Conservation (phyloP, 352 stramenopile species). For the Halophytophthora batemanensis region DNA sequence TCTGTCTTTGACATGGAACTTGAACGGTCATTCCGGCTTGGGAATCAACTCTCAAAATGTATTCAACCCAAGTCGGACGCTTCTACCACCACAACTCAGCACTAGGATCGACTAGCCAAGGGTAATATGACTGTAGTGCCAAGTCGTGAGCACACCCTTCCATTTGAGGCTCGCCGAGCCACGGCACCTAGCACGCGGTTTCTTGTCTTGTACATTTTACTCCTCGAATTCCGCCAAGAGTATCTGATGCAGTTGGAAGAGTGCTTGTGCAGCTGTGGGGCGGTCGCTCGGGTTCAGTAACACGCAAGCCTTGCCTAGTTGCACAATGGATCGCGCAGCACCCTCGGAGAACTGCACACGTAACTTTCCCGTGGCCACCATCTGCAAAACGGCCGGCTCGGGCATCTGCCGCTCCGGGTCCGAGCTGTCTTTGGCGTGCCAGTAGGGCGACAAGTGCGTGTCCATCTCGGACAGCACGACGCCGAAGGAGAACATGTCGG, state of each 20-base stretch:
- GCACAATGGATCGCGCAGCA: conserved; percentile 12
- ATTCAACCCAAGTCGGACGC: too few species aligned
- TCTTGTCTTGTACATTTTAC: too few species aligned
- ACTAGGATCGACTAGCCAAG: too few species aligned
- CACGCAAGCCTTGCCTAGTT: conserved; percentile 36
- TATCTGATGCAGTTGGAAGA: conserved; percentile 40
- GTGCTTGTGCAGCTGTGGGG: conserved; percentile 31
- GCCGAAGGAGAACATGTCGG: conserved; percentile 46
- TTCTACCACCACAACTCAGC: too few species aligned
- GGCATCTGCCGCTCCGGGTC: conserved; percentile 24
- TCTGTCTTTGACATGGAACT: too few species aligned
- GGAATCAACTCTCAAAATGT: too few species aligned
- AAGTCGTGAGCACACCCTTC: too few species aligned
- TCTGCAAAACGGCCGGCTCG: conserved; percentile 39
- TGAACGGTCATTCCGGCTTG: too few species aligned
- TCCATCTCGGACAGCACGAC: conserved; percentile 36
- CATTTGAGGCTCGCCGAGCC: too few species aligned
- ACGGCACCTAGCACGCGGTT: too few species aligned
- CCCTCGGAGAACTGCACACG: conserved; percentile 33
- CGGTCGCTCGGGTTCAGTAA: conserved; percentile 26
- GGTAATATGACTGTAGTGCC: too few species aligned
- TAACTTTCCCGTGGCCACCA: conserved; percentile 44
- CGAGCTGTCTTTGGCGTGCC: conserved; percentile 22
- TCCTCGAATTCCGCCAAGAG: conserved; percentile 10
- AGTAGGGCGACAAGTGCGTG: conserved; percentile 24